These are phyloP conservation scores for Zoysia japonica DNA, from an alignment of 176 grass and related monocot genomes.

Conservation along the genomic window DNA sequence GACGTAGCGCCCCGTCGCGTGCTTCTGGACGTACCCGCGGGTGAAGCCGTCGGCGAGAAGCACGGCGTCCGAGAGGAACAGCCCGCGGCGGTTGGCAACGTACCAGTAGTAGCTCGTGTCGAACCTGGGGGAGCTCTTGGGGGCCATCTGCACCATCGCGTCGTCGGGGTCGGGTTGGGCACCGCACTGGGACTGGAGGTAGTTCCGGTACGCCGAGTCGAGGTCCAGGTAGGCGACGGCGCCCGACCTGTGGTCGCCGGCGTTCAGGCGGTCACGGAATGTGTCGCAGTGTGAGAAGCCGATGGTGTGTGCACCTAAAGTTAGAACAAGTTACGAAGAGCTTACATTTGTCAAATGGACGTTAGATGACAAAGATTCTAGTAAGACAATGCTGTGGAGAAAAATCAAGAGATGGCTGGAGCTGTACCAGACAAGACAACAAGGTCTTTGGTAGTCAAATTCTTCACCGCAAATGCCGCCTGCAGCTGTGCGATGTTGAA, in stretches of 20 bases:
- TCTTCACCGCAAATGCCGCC: not conserved
- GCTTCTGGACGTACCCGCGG: not conserved
- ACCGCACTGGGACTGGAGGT: not conserved
- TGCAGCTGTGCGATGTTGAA: not conserved
- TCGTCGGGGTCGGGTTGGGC: not conserved
- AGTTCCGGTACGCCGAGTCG: not conserved
- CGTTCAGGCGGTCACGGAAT: not conserved
- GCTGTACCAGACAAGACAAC: not conserved
- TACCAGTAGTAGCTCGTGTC: not conserved
- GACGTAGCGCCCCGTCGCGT: not conserved
- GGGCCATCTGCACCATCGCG: not conserved
- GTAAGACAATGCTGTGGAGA: not conserved
- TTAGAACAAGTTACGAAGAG: not conserved
- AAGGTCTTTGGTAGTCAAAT: not conserved
- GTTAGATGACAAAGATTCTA: no score
- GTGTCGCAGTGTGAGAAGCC: not conserved
- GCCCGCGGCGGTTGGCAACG: not conserved
- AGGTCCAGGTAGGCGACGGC: not conserved
- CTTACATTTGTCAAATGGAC: no score
- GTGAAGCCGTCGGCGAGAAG: not conserved
- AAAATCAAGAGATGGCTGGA: not conserved
- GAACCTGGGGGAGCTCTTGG: not conserved
- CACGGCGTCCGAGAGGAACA: not conserved
- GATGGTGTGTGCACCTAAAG: not conserved
- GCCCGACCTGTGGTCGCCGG: not conserved